Evolutionary conservation across 2,329 filamentous ascomycete species (phyloP), one percentile per base, ranked within the genome.

Genomic region (Fusarium sarcochroum): DNA sequence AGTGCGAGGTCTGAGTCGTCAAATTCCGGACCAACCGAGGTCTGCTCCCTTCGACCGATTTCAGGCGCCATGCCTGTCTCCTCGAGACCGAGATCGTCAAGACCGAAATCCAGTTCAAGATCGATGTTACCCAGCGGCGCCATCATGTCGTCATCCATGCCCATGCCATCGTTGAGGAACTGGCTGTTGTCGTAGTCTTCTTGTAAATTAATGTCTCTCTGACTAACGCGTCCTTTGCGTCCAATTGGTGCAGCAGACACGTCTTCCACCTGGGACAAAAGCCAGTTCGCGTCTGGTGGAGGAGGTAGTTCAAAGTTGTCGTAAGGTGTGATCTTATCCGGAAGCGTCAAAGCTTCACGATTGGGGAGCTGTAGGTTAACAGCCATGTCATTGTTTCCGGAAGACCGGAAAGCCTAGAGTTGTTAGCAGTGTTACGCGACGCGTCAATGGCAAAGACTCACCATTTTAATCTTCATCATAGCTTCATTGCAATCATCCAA

Each of bases 401-500:
- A 93, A 20, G 95, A 93, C 63, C 94, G 92, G 82, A 98, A 99
- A 41, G 96, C 95, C 95, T 97, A 63, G 3, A 42, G 67, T 53
- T 58, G 82, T 79, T 84, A 75, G 73, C 45, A 54, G n/a, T 18
- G 35, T 51, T 40, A 49, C 30, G 23, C 25, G 18, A 52, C 45
- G 49, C 35, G 45, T 44, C 32, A 35, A 23, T 15, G 13, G 7
- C 32, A 35, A 17, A 32, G 46, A 72, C 85, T 40, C 82, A 98
- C 95, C 94, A 98, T 97, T 79, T 98, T 98, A 75, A 99, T 98
- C 83, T 98, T 98, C 86, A 97, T 91, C 70, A 99, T 85, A 38
- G 95, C 95, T 81, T 99, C 96, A 76, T 97, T 98, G 82, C 96
- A 99, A 78, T 99, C 96, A 76, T 99, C 96, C 47, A 98, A 85